phyloP scores from a whole-genome alignment of 2,329 filamentous ascomycete species.

The Thielaviopsis populi region DNA sequence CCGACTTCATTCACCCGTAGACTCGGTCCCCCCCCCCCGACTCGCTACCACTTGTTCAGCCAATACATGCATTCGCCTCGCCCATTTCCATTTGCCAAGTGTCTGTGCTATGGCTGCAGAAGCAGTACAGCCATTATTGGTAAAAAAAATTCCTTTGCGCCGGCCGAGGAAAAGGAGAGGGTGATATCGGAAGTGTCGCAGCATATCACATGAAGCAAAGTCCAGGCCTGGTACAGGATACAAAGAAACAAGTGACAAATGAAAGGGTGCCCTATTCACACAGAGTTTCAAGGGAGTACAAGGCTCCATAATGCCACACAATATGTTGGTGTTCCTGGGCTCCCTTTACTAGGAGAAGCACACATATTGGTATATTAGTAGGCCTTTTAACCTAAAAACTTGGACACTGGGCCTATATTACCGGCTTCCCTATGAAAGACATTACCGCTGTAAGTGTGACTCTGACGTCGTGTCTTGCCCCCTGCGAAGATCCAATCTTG shows the following conservation, averaged over 20 bases:
- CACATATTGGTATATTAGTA: not conserved
- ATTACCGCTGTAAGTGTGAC: not conserved
- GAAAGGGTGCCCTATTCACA: not conserved
- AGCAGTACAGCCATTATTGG: not conserved
- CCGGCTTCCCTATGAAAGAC: not conserved
- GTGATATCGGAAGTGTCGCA: not conserved
- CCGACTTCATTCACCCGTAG: not conserved
- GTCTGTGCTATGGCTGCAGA: not conserved
- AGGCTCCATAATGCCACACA: not conserved
- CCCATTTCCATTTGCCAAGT: not conserved
- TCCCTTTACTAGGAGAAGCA: not conserved
- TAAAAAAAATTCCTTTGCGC: not conserved
- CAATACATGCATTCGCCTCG: not conserved
- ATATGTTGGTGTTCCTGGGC: not conserved
- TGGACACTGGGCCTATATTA: not conserved
- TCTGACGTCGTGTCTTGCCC: too few relatives aligned
- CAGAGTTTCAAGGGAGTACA: not conserved
- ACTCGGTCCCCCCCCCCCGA: not conserved
- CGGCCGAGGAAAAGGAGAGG: not conserved
- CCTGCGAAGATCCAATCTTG: not conserved
- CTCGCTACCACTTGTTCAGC: not conserved
- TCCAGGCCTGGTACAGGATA: not conserved
- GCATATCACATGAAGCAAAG: not conserved
- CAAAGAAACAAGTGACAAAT: not conserved
- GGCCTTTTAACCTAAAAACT: not conserved